Percentiles rank a stretch among this genome's conserved stretches.
Evolutionary conservation across 2,329 filamentous ascomycete genomes (phyloP).

Genomic region (Emydomyces testavorans): DNA sequence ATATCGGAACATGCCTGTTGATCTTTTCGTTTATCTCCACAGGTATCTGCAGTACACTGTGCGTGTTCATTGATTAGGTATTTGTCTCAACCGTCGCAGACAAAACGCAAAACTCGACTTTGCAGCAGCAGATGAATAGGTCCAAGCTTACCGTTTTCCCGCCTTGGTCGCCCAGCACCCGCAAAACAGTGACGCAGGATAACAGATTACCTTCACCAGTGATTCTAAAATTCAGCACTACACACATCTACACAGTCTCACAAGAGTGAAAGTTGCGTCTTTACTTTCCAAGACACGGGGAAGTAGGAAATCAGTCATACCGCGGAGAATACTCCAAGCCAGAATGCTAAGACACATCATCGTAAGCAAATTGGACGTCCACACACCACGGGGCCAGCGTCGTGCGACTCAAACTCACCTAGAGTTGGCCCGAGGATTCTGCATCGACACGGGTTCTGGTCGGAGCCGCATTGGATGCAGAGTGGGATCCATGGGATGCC

Average conservation of each 20-base stretch:
- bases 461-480: conserved; percentile 46
- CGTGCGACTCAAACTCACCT: no score
- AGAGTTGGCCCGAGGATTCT: conserved; percentile 47
- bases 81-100: no score
- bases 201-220: neutral
- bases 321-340: conserved; percentile 2
- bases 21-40: conserved; percentile 10
- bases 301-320: neutral
- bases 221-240: neutral
- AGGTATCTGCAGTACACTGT: conserved; percentile 6
- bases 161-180: conserved; percentile 2
- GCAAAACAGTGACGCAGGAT: conserved; percentile 1
- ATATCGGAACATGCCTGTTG: conserved; percentile 5
- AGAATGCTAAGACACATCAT: conserved; percentile 2
- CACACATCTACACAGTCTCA: neutral
- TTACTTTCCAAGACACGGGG: neutral
- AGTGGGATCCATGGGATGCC: conserved; percentile 19
- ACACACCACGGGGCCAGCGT: no score
- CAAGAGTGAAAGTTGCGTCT: neutral
- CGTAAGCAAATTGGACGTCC: neutral
- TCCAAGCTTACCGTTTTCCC: neutral
- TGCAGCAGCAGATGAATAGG: neutral
- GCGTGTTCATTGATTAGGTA: neutral
- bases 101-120: no score
- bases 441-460: conserved; percentile 48